phyloP scores from a whole-genome alignment of 805 yeast species.

The Starmerella lactis-condensi region DNA sequence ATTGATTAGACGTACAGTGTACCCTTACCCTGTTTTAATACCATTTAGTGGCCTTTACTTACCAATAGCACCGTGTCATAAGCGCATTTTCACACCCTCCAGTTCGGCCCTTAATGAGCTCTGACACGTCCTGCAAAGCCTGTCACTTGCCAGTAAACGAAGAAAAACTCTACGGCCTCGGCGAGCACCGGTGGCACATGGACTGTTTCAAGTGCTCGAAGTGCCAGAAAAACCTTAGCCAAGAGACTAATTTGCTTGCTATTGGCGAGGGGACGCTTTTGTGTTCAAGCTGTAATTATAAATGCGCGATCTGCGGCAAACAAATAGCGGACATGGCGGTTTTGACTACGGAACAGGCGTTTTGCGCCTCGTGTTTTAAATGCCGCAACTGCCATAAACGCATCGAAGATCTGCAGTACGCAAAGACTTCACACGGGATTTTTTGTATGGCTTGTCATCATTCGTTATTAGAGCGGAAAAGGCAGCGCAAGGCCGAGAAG shows the following conservation, averaged over 20 bases:
- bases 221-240: constrained; percentile 60
- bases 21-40: no score
- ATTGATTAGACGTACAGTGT: no score
- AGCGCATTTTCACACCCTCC: no score
- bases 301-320: constrained; percentile 66
- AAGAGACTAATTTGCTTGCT: constrained; percentile 76
- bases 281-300: constrained; percentile 82
- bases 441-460: constrained; percentile 90
- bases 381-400: constrained; percentile 74
- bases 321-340: constrained; percentile 88
- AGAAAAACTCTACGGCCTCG: constrained; percentile 86
- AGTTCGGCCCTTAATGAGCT: no score
- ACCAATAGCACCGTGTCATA: no score
- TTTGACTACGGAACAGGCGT: constrained; percentile 85
- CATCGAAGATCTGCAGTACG: constrained; percentile 77
- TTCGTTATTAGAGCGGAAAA: constrained; percentile 55
- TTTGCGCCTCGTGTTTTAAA: constrained; percentile 74
- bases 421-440: constrained; percentile 79
- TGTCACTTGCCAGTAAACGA: constrained; percentile 32
- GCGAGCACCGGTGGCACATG: constrained; percentile 91
- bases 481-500: constrained; percentile 26
- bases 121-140: constrained; percentile 17
- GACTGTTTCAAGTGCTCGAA: constrained; percentile 80
- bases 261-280: constrained; percentile 83
- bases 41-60: no score